These are phyloP conservation scores for Taxawa tesnikishii DNA, from an alignment of 2,329 filamentous ascomycete species.

Conservation along the genomic window DNA sequence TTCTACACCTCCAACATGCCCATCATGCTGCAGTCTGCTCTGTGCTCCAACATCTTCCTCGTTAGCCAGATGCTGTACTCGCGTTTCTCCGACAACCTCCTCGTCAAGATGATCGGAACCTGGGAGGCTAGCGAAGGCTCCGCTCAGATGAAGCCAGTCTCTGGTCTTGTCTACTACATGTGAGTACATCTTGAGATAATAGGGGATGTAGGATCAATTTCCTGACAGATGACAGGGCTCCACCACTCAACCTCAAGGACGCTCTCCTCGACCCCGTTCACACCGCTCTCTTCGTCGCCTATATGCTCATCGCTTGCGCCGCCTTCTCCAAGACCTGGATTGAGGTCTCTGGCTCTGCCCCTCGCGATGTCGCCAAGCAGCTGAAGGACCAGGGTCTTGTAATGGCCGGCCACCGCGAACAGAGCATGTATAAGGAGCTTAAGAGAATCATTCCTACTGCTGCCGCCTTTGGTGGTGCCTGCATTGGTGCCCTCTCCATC, in stretches of 20 bases:
- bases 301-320: constrained; percentile 96
- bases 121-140: constrained; percentile 97
- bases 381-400: constrained; percentile 99
- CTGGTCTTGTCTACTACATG: constrained; percentile 99
- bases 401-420: constrained; percentile 98
- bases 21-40: constrained; percentile 98
- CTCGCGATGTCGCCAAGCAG: constrained; percentile 97
- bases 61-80: constrained; percentile 99
- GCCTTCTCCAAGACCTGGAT: constrained; percentile 99
- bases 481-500: constrained; percentile 95
- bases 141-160: constrained; percentile 85
- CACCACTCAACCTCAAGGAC: constrained; percentile 93
- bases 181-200: constrained; percentile 43
- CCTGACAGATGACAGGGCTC: constrained; percentile 22
- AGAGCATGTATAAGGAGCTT: constrained; percentile 99
- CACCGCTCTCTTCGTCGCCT: constrained; percentile 86
- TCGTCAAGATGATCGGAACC: constrained; percentile 92
- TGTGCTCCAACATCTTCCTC: constrained; percentile 98
- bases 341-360: constrained; percentile 94
- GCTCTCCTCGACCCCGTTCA: constrained; percentile 94
- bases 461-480: constrained; percentile 95
- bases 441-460: constrained; percentile 99
- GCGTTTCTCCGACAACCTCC: constrained; percentile 96
- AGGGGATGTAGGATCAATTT: no score
- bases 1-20: constrained; percentile 99